Percentiles rank a stretch among this genome's conserved stretches.
Conservation (phyloP, 2,329 filamentous ascomycete species). For the Diaporthe ilicicola region DNA sequence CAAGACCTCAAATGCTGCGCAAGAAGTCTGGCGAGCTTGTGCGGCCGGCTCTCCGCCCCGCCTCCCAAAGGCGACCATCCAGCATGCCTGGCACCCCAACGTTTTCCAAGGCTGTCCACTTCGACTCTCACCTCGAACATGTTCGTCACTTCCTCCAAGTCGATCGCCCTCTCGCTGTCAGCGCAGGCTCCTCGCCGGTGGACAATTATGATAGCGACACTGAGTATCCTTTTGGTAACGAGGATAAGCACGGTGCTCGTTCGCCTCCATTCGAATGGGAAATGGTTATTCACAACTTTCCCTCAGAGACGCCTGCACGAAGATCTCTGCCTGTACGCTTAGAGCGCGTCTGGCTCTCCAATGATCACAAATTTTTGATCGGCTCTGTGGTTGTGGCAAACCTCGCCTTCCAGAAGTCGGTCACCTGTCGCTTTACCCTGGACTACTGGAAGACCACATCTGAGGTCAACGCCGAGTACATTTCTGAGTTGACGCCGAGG, state of each 20-base stretch:
- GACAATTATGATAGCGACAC: slow-evolving; percentile 86
- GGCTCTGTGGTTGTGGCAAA: slow-evolving; percentile 89
- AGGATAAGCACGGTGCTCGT: slow-evolving; percentile 52
- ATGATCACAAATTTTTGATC: slow-evolving; percentile 85
- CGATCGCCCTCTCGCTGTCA: slow-evolving; percentile 94
- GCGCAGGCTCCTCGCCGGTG: slow-evolving; percentile 89
- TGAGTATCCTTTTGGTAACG: slow-evolving; percentile 84
- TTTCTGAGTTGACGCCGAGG: slow-evolving; percentile 76
- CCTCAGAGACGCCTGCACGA: slow-evolving; percentile 69
- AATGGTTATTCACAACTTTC: slow-evolving; percentile 85
- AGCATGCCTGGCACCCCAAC: slow-evolving; percentile 98
- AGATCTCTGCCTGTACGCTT: slow-evolving; percentile 76
- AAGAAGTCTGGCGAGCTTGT: slow-evolving; percentile 99
- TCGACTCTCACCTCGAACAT: slow-evolving; percentile 95
- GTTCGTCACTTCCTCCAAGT: slow-evolving; percentile 95
- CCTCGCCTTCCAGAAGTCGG: slow-evolving; percentile 85
- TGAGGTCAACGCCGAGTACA: slow-evolving; percentile 89
- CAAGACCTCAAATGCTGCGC: slow-evolving; percentile 90
- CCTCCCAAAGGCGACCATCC: slow-evolving; percentile 83
- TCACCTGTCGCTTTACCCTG: slow-evolving; percentile 93
- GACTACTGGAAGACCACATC: slow-evolving; percentile 99
- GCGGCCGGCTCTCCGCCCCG: slow-evolving; percentile 84
- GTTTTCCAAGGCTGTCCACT: slow-evolving; percentile 97
- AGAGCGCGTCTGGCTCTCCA: slow-evolving; percentile 86
- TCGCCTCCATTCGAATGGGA: slow-evolving; percentile 81